Percentiles rank a stretch among this genome's conserved stretches.
These are phyloP conservation scores for Globisporangium okanoganense DNA, from an alignment of 352 stramenopile species.

Conservation along the genomic window DNA sequence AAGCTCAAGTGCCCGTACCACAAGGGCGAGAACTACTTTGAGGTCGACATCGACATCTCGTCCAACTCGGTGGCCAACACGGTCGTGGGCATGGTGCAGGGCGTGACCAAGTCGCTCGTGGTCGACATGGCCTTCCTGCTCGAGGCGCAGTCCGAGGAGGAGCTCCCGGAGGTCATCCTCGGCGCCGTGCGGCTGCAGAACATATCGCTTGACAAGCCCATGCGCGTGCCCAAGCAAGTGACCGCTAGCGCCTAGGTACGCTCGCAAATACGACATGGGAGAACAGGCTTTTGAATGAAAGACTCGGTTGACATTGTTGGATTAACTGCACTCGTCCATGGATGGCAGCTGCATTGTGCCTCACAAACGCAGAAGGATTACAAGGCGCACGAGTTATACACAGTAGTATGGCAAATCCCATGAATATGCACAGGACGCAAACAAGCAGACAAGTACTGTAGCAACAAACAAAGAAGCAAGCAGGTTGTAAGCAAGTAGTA, in stretches of 20 bases:
- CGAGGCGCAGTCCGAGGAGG: constrained; percentile 80
- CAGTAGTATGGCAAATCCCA: too few species aligned
- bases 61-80: constrained; percentile 90
- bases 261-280: not conserved
- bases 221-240: constrained; percentile 35
- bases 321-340: too few species aligned
- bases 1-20: constrained; percentile 93
- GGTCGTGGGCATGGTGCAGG: constrained; percentile 86
- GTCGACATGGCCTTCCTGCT: constrained; percentile 89
- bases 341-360: too few species aligned
- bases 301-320: too few species aligned
- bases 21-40: constrained; percentile 92
- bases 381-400: too few species aligned
- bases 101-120: constrained; percentile 86
- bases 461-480: too few species aligned
- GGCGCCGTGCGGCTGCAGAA: constrained; percentile 79
- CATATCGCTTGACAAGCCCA: constrained; percentile 76
- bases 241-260: not conserved
- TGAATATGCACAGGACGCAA: too few species aligned
- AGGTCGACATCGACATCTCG: constrained; percentile 95
- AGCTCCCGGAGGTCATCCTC: constrained; percentile 81
- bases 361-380: too few species aligned
- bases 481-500: too few species aligned
- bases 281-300: too few species aligned
- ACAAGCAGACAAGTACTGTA: too few species aligned